phyloP scores from a whole-genome alignment of 177 flowering plant species.

The Vitis hybrid region DNA sequence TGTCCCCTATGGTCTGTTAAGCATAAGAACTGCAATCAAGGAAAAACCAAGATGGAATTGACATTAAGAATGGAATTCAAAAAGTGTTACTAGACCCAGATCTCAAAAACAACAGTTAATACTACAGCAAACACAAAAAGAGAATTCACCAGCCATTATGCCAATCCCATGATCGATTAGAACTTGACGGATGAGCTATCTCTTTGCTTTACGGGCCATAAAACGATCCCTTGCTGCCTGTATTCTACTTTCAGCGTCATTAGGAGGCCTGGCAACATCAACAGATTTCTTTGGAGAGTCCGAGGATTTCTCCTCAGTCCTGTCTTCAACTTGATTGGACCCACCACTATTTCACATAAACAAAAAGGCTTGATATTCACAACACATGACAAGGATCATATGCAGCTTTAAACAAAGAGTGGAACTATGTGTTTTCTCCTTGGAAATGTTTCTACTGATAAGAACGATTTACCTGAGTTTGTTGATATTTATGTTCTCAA shows the following conservation, averaged over 20 bases:
- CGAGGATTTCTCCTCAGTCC: slow-evolving; percentile 16
- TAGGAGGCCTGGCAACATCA: slow-evolving; percentile 22
- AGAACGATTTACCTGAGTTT: slow-evolving; percentile 50
- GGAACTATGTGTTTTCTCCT: not conserved
- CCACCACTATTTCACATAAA: slow-evolving; percentile 54
- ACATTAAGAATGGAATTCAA: not conserved
- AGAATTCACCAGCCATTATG: not conserved
- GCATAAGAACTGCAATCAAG: not conserved
- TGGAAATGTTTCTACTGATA: not conserved
- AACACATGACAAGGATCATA: not conserved
- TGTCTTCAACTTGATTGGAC: slow-evolving; percentile 20
- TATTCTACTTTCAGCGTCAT: slow-evolving; percentile 54
- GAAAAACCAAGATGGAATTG: not conserved
- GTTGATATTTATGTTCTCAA: slow-evolving; percentile 47
- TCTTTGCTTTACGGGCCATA: slow-evolving; percentile 75
- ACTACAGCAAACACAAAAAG: not conserved
- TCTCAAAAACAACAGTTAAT: not conserved
- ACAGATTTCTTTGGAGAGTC: slow-evolving; percentile 33
- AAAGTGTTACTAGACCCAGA: not conserved
- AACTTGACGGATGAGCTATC: slow-evolving; percentile 11
- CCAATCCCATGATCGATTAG: not conserved
- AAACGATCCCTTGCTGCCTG: slow-evolving; percentile 88
- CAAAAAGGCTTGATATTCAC: slow-evolving; percentile 1
- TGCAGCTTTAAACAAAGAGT: not conserved
- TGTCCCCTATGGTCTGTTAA: not conserved